These are phyloP conservation scores for Claviceps digitariae DNA, from an alignment of 2,329 filamentous ascomycete genomes.

Conservation along the genomic window DNA sequence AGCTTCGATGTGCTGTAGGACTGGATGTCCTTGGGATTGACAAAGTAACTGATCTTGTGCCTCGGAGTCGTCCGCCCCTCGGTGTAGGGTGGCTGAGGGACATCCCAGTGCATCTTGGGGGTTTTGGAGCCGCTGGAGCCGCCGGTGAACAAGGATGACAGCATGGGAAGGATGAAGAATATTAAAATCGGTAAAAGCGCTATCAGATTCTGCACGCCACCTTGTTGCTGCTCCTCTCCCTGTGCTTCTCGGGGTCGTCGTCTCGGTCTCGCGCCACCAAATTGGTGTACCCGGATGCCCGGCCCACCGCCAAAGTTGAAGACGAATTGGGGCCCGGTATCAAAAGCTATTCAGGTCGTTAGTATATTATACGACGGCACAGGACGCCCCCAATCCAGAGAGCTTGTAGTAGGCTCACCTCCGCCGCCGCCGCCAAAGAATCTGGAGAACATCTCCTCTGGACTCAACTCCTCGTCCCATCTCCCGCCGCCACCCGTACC, in stretches of 20 bases:
- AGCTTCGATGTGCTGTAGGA: slow-evolving; percentile 58
- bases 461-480: slow-evolving; percentile 87
- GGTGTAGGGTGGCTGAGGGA: slow-evolving; percentile 56
- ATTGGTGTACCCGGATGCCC: slow-evolving; percentile 88
- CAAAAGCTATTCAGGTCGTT: slow-evolving; percentile 40
- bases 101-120: slow-evolving; percentile 66
- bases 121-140: slow-evolving; percentile 27
- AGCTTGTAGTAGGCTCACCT: slow-evolving; percentile 16
- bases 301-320: slow-evolving; percentile 91
- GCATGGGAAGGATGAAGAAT: slow-evolving; percentile 72
- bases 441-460: slow-evolving; percentile 91
- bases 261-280: slow-evolving; percentile 67
- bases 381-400: neutral
- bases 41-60: slow-evolving; percentile 68
- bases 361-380: neutral
- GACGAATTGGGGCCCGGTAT: slow-evolving; percentile 74
- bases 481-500: slow-evolving; percentile 40
- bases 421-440: slow-evolving; percentile 79
- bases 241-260: slow-evolving; percentile 57
- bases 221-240: slow-evolving; percentile 34
- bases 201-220: slow-evolving; percentile 46
- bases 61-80: slow-evolving; percentile 56
- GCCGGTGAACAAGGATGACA: slow-evolving; percentile 65
- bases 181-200: slow-evolving; percentile 79
- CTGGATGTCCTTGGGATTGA: slow-evolving; percentile 65